Conservation (phyloP, 192 early-diverging fungal species). For the Coemansia interrupta region DNA sequence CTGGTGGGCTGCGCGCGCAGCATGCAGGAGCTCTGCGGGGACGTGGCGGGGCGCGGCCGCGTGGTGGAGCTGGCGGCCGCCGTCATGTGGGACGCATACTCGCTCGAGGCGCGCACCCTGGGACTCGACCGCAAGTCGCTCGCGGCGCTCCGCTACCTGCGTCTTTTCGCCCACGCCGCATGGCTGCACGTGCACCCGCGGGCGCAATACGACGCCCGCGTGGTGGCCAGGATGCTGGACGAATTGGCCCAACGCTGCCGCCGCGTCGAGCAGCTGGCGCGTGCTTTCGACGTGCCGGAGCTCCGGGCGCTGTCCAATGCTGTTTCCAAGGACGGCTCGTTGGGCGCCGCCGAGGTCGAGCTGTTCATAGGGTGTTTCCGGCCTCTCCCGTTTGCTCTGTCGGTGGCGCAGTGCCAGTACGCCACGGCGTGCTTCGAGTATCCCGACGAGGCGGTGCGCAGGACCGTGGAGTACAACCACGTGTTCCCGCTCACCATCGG, state of each 20-base stretch:
- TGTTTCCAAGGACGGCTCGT: neutral
- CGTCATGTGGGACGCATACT: constrained; percentile 29
- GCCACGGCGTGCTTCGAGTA: no score
- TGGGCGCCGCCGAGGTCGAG: neutral
- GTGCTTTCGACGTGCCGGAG: constrained; percentile 1
- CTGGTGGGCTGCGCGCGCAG: neutral
- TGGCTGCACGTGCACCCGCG: constrained; percentile 25
- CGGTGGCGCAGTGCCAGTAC: constrained; percentile 19
- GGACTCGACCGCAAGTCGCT: constrained; percentile 24
- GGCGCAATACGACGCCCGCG: constrained; percentile 10
- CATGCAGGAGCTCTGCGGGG: constrained; percentile 5
- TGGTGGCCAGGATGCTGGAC: constrained; percentile 18
- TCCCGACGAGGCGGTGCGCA: no score
- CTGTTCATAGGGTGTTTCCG: constrained; percentile 20
- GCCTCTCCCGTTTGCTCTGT: constrained; percentile 17
- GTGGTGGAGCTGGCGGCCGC: constrained; percentile 12
- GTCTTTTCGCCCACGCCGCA: constrained; percentile 33
- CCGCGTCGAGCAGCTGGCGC: constrained; percentile 3
- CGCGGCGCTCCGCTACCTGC: constrained; percentile 20
- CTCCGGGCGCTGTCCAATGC: neutral
- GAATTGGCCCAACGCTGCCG: constrained; percentile 24
- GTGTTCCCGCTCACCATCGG: constrained; percentile 34
- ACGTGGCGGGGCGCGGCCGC: neutral
- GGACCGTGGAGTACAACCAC: constrained; percentile 36
- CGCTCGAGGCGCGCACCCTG: constrained; percentile 21